Evolutionary conservation across 768 basidiomycete species (phyloP).

Genomic region (Psilocybe subaeruginosa): DNA sequence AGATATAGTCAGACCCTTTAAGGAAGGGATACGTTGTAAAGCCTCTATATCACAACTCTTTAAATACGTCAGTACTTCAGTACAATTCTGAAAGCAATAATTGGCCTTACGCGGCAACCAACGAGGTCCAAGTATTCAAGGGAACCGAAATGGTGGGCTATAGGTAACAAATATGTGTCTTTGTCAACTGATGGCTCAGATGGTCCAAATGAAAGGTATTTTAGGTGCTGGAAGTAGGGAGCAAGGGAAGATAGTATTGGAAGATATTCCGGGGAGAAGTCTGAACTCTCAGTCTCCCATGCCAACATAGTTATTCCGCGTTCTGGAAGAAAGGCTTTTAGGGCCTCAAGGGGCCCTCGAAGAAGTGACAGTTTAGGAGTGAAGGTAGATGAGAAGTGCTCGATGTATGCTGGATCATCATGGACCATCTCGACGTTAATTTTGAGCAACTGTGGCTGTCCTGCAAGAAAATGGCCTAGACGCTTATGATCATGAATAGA

Average conservation of each 20-base stretch:
- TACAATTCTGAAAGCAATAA: neutral
- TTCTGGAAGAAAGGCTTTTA: neutral
- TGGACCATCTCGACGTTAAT: neutral
- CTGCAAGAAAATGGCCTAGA: neutral
- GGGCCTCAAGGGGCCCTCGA: neutral
- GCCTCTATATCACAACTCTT: neutral
- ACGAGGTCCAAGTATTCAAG: conserved; percentile 4
- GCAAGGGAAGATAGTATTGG: neutral
- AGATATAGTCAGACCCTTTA: neutral
- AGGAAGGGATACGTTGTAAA: neutral
- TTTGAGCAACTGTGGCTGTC: neutral
- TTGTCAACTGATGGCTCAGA: neutral
- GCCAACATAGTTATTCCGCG: neutral
- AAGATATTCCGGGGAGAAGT: neutral
- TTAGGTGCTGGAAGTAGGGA: neutral
- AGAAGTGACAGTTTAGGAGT: neutral
- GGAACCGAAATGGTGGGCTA: neutral
- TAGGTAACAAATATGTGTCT: neutral
- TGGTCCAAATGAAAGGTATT: conserved; percentile 5
- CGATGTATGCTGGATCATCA: neutral
- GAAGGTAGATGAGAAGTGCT: neutral
- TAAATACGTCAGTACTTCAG: neutral
- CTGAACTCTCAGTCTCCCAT: neutral
- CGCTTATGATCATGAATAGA: neutral
- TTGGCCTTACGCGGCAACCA: neutral